These are phyloP conservation scores for Mallotus japonicus DNA, from an alignment of 441 rosid species.

Conservation along the genomic window DNA sequence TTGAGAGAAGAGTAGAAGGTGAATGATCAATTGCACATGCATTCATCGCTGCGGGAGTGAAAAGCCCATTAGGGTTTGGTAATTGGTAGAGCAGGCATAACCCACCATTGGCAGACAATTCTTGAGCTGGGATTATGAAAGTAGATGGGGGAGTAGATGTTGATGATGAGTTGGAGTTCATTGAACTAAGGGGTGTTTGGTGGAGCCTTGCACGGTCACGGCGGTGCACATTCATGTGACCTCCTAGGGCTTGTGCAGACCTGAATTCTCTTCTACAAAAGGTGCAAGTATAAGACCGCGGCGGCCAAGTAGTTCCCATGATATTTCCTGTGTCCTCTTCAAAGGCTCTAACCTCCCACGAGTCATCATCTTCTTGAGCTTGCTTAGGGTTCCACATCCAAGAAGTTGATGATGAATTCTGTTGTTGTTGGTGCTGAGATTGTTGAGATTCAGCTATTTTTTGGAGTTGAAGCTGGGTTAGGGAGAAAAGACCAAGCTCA, in stretches of 20 bases:
- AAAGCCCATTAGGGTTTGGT: conserved; percentile 55
- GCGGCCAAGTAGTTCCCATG: conserved; percentile 95
- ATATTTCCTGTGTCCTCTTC: conserved; percentile 68
- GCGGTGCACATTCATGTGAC: conserved; percentile 99
- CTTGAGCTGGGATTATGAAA: conserved; percentile 44
- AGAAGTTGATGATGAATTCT: conserved; percentile 1
- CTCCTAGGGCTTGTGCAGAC: conserved; percentile 95
- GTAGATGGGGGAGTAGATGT: conserved; percentile 36
- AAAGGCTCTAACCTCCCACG: conserved; percentile 93
- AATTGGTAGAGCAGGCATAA: conserved; percentile 63
- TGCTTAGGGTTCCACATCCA: conserved; percentile 79
- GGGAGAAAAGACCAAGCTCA: conserved; percentile 45
- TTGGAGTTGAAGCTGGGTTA: conserved; percentile 25
- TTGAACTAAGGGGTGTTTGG: conserved; percentile 37
- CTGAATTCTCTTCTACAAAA: conserved; percentile 91
- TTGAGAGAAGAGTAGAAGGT: conserved; percentile 46
- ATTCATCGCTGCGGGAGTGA: conserved; percentile 29
- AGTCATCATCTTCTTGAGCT: conserved; percentile 56
- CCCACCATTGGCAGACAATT: conserved; percentile 44
- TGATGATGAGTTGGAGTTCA: conserved; percentile 24
- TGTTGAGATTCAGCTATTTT: conserved; percentile 32
- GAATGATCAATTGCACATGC: conserved; percentile 32
- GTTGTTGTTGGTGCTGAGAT: conserved; percentile 27
- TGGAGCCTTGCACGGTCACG: conserved; percentile 81
- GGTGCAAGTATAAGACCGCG: conserved; percentile 84